These are phyloP conservation scores for Leishmania mexicana DNA, from an alignment of 208 protist species.

Conservation along the genomic window DNA sequence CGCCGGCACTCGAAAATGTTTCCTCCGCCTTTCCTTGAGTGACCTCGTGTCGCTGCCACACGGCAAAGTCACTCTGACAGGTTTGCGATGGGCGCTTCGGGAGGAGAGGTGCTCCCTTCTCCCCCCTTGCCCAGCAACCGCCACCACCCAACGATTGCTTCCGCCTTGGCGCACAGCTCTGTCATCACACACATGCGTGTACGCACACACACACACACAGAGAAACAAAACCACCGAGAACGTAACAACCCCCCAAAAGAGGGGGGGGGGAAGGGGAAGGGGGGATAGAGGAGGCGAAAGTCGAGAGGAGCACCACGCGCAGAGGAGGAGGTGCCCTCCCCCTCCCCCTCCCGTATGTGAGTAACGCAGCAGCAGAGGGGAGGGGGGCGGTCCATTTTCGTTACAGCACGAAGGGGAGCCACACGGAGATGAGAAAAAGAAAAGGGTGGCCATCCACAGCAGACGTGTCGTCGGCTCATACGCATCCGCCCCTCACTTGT, in stretches of 20 bases:
- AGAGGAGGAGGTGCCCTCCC: too few species aligned
- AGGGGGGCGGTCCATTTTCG: background rate
- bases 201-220: background rate
- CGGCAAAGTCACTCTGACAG: background rate
- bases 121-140: background rate
- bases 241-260: background rate
- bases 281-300: background rate
- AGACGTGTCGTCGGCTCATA: background rate
- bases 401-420: background rate
- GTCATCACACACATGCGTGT: background rate
- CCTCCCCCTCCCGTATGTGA: background rate
- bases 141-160: too few species aligned
- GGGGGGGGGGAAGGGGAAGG: background rate
- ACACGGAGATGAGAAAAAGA: background rate
- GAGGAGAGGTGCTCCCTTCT: background rate
- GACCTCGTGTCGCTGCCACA: background rate
- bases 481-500: background rate
- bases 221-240: background rate
- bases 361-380: background rate
- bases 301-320: background rate
- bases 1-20: background rate
- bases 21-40: background rate
- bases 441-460: background rate
- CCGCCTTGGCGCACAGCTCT: background rate
- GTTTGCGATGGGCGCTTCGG: background rate